phyloP scores from a whole-genome alignment of 2,329 filamentous ascomycete genomes.

The Aspergillus fumigatus region DNA sequence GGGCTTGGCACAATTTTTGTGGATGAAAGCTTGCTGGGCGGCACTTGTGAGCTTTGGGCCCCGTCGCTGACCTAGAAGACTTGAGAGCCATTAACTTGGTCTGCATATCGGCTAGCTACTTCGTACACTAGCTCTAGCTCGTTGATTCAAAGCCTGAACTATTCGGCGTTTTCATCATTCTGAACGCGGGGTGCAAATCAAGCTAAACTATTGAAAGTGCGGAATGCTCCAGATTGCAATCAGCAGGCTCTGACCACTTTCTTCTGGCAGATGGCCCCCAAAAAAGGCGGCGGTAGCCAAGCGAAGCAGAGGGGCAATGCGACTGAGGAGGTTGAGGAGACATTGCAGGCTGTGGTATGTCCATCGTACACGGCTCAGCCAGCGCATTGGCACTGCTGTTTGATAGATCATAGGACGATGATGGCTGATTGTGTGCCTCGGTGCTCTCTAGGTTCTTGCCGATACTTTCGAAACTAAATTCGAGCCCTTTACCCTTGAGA shows the following conservation, averaged over 20 bases:
- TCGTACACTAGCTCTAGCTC: background rate
- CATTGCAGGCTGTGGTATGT: conserved; percentile 59
- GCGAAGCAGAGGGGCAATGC: conserved; percentile 33
- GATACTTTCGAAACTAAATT: conserved; percentile 95
- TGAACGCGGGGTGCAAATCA: background rate
- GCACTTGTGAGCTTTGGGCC: background rate
- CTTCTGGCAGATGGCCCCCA: conserved; percentile 28
- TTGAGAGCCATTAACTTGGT: background rate
- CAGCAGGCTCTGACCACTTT: background rate
- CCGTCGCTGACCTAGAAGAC: background rate
- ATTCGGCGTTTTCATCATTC: background rate
- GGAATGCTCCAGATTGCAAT: background rate
- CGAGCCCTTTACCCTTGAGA: conserved; percentile 81
- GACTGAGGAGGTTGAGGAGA: conserved; percentile 58
- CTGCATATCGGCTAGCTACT: conserved; percentile 1
- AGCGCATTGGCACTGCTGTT: background rate
- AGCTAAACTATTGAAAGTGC: conserved; percentile 4
- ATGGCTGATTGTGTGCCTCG: conserved; percentile 9
- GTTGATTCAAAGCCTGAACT: background rate
- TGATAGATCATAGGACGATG: background rate
- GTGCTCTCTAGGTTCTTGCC: conserved; percentile 64
- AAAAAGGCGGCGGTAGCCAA: conserved; percentile 26
- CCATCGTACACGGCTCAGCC: background rate
- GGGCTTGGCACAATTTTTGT: conserved; percentile 31
- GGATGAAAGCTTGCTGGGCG: conserved; percentile 10